phyloP scores from a whole-genome alignment of 306 rosid species.

The Begonia fuchsioides region DNA sequence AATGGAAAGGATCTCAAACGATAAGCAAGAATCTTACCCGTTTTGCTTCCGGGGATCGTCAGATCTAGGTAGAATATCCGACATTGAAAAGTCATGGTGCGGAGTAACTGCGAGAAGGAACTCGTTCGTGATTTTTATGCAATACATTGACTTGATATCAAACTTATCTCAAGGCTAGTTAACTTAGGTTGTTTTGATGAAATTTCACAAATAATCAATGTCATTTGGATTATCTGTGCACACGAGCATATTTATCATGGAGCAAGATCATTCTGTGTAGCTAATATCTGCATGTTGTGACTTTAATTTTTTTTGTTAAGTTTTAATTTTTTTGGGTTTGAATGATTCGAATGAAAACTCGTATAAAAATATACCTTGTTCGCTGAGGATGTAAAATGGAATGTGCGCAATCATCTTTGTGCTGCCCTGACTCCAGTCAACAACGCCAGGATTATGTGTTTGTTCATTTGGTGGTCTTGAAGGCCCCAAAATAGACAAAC shows the following conservation, averaged over 20 bases:
- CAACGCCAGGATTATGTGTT: constrained; percentile 48
- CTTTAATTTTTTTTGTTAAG: too few relatives aligned
- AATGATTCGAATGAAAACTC: neutral
- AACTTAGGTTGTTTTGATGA: neutral
- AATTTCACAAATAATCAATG: neutral
- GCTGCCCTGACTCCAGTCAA: constrained; percentile 75
- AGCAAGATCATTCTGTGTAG: neutral
- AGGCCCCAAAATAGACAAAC: constrained; percentile 81
- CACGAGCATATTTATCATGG: neutral
- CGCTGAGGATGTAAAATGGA: constrained; percentile 81
- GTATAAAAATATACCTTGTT: constrained; percentile 47
- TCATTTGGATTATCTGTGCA: neutral
- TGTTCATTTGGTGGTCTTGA: constrained; percentile 44
- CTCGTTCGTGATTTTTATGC: constrained; percentile 6
- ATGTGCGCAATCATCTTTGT: constrained; percentile 78
- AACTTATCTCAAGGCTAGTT: neutral
- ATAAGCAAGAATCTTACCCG: neutral
- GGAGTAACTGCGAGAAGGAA: constrained; percentile 67
- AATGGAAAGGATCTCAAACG: neutral
- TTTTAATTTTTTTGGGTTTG: neutral
- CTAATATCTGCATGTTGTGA: neutral
- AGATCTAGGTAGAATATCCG: constrained; percentile 47
- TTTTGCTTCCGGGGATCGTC: neutral
- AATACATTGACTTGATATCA: neutral
- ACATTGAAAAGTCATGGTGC: constrained; percentile 71